phyloP scores from a whole-genome alignment of 1,284 basidiomycete species.

The Apiotrichum akiyoshidainum region DNA sequence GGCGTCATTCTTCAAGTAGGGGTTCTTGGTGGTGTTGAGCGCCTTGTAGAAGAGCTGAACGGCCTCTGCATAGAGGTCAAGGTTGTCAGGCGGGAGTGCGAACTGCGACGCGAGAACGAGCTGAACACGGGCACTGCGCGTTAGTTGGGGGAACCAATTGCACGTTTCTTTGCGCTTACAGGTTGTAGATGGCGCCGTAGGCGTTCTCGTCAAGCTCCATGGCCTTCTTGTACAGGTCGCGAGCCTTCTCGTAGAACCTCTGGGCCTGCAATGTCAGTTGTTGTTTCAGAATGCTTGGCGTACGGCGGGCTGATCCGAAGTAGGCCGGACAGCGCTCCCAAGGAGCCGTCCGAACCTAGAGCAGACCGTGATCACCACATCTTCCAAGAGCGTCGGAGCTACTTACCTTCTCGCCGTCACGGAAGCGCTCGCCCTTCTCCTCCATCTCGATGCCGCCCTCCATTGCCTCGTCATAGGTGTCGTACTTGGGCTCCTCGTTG shows the following conservation, averaged over 20 bases:
- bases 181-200: conserved; percentile 50
- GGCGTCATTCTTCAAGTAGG: conserved; percentile 40
- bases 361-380: no score
- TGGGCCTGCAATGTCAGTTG: conserved; percentile 33
- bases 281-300: background rate
- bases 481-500: conserved; percentile 42
- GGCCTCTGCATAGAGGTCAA: conserved; percentile 23
- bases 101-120: conserved; percentile 45
- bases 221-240: conserved; percentile 48
- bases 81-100: conserved; percentile 39
- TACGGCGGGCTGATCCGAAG: background rate
- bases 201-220: conserved; percentile 30
- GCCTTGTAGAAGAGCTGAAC: conserved; percentile 41
- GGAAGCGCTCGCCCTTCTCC: conserved; percentile 51
- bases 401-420: conserved; percentile 48
- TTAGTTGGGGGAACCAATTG: background rate
- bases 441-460: conserved; percentile 50
- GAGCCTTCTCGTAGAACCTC: conserved; percentile 46
- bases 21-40: conserved; percentile 26
- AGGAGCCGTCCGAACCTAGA: no score
- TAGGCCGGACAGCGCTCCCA: no score
- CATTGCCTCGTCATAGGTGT: conserved; percentile 49
- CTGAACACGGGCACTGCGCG: conserved; percentile 43
- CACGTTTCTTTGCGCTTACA: conserved; percentile 28
- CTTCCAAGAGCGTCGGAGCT: no score